These are phyloP conservation scores for Spencermartinsiella ligniputridi DNA, from an alignment of 1,139 yeast genomes.

Conservation along the genomic window DNA sequence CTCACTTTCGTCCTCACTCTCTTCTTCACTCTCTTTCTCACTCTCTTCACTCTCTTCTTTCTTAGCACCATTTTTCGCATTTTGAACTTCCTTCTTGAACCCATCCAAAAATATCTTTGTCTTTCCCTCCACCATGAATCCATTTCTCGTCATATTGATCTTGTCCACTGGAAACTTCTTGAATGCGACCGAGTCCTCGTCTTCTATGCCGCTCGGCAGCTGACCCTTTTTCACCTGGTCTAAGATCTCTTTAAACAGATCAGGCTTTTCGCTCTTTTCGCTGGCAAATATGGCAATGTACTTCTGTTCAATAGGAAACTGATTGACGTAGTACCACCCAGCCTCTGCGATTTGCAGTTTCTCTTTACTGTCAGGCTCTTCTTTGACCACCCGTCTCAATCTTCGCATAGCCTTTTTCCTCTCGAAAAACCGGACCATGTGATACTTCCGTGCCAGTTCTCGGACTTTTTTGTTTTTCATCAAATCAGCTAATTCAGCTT, in stretches of 20 bases:
- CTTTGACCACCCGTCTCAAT: constrained; percentile 59
- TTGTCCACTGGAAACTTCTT: background rate
- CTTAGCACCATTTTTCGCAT: background rate
- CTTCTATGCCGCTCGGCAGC: constrained; percentile 5
- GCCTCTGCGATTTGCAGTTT: constrained; percentile 48
- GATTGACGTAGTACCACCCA: constrained; percentile 70
- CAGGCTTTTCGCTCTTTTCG: constrained; percentile 14
- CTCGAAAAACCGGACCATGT: constrained; percentile 91
- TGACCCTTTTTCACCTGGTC: constrained; percentile 22
- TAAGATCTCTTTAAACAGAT: constrained; percentile 22
- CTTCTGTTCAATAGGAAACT: constrained; percentile 76
- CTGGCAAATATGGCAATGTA: constrained; percentile 66
- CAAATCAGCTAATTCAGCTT: constrained; percentile 58
- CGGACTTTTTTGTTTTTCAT: constrained; percentile 49
- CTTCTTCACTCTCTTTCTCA: background rate
- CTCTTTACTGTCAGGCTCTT: constrained; percentile 28
- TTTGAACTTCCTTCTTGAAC: too few species aligned
- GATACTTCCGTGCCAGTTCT: constrained; percentile 72
- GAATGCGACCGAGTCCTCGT: background rate
- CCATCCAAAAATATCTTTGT: too few species aligned
- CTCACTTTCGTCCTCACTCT: background rate
- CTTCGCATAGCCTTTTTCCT: constrained; percentile 78
- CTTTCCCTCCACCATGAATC: background rate
- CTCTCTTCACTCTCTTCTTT: background rate
- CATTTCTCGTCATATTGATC: constrained; percentile 1